Base-by-base conservation (phyloP, 352 stramenopile genomes). In the Saprolegnia parasitica region DNA sequence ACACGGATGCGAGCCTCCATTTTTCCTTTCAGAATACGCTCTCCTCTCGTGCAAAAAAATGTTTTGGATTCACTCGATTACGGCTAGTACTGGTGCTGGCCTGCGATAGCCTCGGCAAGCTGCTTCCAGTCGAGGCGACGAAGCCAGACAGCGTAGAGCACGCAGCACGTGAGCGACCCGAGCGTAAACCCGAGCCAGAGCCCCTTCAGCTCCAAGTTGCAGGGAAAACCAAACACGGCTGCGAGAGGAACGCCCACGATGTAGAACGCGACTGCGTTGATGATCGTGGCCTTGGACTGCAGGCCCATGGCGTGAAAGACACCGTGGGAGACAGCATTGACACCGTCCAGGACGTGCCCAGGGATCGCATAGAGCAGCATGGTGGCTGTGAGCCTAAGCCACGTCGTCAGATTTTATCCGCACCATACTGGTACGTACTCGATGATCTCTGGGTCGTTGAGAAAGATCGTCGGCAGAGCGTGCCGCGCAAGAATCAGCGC, bases 111-210 rank as follows among this genome's bases (percentile, higher is more conserved):
- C n/a, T 70, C 49, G 0, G 76, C 62, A 23, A 84, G 68, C 29
- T 61, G n/a, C 0, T 26, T 55, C 79, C 79, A 86, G 67, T 80
- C 74, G 47, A 72, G 77, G 62, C 65, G 67, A 26, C 71, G 61
- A 5, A 84, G 64, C 49, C 72, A 58, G n/a, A 67, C 56, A 29
- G 65, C 71, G 46, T 68, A 63, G 10, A 71, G 71, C n/a, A 71
- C 65, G 20, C 72, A 63, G 37, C 76, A 78, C 9, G 73, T 35
- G n/a, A 64, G 63, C 10, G 91, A 74, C 18, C 81, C 83, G 6
- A 74, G 47, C 26, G 81, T 86, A 50, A 94, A 90, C 39, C 87
- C 84, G n/a, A 88, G 52, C 87, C 87, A 96, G 49, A 96, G 72
- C 0, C 87, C 87, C 58, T 89, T 81, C 49, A 91, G 71, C 29